A percentile compares a stretch with the other conserved stretches of the same genome.
Conservation (phyloP, 2,329 filamentous ascomycete species). For the Plenodomus biglobosus region DNA sequence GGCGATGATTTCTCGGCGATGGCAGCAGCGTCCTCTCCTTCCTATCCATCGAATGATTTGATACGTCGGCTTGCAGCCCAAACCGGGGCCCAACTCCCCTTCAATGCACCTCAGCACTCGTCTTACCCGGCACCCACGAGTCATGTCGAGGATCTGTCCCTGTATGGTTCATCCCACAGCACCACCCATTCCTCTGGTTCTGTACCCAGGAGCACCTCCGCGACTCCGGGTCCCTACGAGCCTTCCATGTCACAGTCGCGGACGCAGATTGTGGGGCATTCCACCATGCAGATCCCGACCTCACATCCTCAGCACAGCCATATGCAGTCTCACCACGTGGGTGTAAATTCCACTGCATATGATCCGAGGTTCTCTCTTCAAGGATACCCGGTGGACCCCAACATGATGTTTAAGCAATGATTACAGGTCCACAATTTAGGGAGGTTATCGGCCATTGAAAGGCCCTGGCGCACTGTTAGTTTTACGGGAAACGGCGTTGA, state of each 20-base stretch:
- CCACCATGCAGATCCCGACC: slow-evolving; percentile 27
- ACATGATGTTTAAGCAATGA: slow-evolving; percentile 40
- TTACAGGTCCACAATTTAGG: slow-evolving; percentile 2
- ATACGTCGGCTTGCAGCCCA: slow-evolving; percentile 41
- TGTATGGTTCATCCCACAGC: slow-evolving; percentile 39
- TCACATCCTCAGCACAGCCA: slow-evolving; percentile 32
- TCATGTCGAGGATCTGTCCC: slow-evolving; percentile 39
- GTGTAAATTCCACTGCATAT: slow-evolving; percentile 33
- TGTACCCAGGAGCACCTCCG: slow-evolving; percentile 34
- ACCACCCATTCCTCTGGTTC: slow-evolving; percentile 37
- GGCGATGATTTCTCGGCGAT: slow-evolving; percentile 32
- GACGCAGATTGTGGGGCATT: slow-evolving; percentile 25
- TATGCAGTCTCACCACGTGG: slow-evolving; percentile 36
- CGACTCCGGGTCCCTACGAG: slow-evolving; percentile 40
- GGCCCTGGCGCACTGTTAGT: not conserved
- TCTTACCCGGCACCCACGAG: slow-evolving; percentile 34
- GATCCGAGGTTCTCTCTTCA: slow-evolving; percentile 38
- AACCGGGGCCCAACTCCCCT: slow-evolving; percentile 40
- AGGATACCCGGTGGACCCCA: slow-evolving; percentile 39
- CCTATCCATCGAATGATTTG: slow-evolving; percentile 38
- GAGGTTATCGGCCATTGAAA: not conserved
- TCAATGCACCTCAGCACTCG: slow-evolving; percentile 35
- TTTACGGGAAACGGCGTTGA: not conserved
- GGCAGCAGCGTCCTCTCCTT: slow-evolving; percentile 29
- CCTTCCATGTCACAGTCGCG: slow-evolving; percentile 30